phyloP scores from a whole-genome alignment of 306 rosid genomes.

The Sesbania bispinosa region DNA sequence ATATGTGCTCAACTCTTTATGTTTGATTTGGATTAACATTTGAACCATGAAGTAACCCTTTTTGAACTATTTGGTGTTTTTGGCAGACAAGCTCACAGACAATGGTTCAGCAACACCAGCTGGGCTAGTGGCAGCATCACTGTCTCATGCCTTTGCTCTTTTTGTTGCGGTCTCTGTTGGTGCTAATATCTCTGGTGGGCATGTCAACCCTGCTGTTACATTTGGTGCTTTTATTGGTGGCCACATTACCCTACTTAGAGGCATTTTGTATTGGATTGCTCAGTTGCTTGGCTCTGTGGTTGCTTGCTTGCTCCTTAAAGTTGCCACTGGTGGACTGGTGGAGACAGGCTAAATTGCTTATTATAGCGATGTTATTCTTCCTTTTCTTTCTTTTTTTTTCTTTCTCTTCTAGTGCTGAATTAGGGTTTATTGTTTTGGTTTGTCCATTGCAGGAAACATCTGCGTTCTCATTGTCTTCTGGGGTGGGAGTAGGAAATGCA shows the following conservation, averaged over 20 bases:
- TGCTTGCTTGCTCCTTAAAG: conserved; percentile 72
- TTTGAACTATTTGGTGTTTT: background rate
- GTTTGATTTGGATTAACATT: background rate
- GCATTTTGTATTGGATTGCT: conserved; percentile 72
- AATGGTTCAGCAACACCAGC: conserved; percentile 61
- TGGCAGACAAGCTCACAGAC: conserved; percentile 61
- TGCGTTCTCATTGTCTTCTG: conserved; percentile 57
- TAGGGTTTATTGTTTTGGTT: background rate
- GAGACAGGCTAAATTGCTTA: too few species aligned
- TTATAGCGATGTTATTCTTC: too few species aligned
- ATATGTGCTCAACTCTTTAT: background rate
- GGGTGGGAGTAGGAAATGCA: conserved; percentile 66
- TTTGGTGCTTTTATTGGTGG: conserved; percentile 81
- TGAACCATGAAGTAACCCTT: background rate
- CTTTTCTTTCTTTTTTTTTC: too few species aligned
- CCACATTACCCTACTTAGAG: conserved; percentile 56
- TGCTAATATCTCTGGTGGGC: conserved; percentile 79
- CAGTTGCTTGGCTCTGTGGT: conserved; percentile 77
- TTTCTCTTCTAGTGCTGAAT: too few species aligned
- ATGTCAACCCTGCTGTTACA: conserved; percentile 81
- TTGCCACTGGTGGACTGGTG: conserved; percentile 73
- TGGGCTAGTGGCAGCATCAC: conserved; percentile 62
- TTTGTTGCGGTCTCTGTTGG: conserved; percentile 74
- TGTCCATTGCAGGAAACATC: conserved; percentile 51
- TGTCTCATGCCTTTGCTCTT: conserved; percentile 67